Conservation (phyloP, 2,329 filamentous ascomycete species). For the Fusarium zealandicum region DNA sequence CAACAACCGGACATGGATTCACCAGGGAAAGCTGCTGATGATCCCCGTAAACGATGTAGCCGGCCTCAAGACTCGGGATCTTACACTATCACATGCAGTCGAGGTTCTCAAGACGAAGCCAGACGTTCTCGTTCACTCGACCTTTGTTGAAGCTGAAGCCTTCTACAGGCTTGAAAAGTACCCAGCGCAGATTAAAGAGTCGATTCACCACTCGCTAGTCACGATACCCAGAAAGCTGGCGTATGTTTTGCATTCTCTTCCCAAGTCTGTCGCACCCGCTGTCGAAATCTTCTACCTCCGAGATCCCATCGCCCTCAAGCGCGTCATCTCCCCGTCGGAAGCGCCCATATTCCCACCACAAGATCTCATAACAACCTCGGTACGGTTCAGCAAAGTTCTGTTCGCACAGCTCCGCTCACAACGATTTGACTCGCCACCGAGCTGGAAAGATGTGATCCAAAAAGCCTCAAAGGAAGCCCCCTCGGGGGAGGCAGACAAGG, state of each 20-base stretch:
- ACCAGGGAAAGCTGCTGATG: slow-evolving; percentile 76
- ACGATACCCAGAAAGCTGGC: slow-evolving; percentile 84
- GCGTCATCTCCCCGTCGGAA: slow-evolving; percentile 64
- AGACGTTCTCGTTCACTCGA: slow-evolving; percentile 71
- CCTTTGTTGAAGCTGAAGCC: slow-evolving; percentile 82
- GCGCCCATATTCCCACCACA: slow-evolving; percentile 72
- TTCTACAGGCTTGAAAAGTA: slow-evolving; percentile 90
- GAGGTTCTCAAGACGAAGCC: slow-evolving; percentile 63
- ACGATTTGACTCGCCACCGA: slow-evolving; percentile 72
- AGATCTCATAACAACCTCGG: slow-evolving; percentile 81
- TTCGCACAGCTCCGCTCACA: slow-evolving; percentile 92
- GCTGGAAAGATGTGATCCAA: slow-evolving; percentile 51
- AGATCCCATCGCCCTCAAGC: slow-evolving; percentile 77
- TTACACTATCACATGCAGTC: slow-evolving; percentile 72
- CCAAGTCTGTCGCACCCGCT: slow-evolving; percentile 80
- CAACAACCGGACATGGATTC: slow-evolving; percentile 87
- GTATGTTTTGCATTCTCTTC: slow-evolving; percentile 76
- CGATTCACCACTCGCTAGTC: slow-evolving; percentile 77
- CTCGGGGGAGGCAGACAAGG: slow-evolving; percentile 23
- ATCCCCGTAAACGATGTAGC: slow-evolving; percentile 63
- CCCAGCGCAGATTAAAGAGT: slow-evolving; percentile 74
- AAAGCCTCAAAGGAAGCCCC: slow-evolving; percentile 27
- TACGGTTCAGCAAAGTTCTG: slow-evolving; percentile 85
- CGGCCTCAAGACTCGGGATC: slow-evolving; percentile 45
- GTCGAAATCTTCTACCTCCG: slow-evolving; percentile 93